phyloP scores from a whole-genome alignment of 2,329 filamentous ascomycete genomes.

The Sclerotinia glacialis region DNA sequence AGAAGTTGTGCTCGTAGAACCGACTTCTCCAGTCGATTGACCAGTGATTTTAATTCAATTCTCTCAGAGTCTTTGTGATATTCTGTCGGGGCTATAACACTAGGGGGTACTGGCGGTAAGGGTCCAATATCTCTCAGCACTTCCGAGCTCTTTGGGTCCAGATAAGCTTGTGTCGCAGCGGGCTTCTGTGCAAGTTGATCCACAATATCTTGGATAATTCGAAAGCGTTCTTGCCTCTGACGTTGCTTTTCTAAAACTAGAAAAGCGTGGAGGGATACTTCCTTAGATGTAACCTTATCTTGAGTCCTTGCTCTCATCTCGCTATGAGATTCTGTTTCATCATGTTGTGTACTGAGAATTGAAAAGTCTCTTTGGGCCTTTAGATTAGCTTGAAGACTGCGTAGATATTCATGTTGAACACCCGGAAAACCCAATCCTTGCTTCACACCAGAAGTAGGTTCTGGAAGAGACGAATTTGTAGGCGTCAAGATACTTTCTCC shows the following conservation, averaged over 20 bases:
- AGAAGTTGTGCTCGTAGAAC: slow-evolving; percentile 57
- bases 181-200: slow-evolving; percentile 52
- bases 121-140: slow-evolving; percentile 30
- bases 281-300: slow-evolving; percentile 23
- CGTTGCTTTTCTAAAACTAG: slow-evolving; percentile 51
- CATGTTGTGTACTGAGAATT: slow-evolving; percentile 30
- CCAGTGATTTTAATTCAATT: slow-evolving; percentile 47
- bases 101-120: slow-evolving; percentile 35
- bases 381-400: slow-evolving; percentile 52
- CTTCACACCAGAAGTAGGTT: slow-evolving; percentile 41
- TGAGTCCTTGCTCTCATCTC: slow-evolving; percentile 25
- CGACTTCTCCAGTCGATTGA: slow-evolving; percentile 55
- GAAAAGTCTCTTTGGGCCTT: slow-evolving; percentile 50
- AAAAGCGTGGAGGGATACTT: slow-evolving; percentile 48
- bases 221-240: slow-evolving; percentile 51
- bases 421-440: slow-evolving; percentile 44
- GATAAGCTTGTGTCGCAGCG: slow-evolving; percentile 49
- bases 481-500: slow-evolving; percentile 41
- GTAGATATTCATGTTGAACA: slow-evolving; percentile 54
- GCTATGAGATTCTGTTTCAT: slow-evolving; percentile 20
- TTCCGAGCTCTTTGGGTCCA: slow-evolving; percentile 40
- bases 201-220: slow-evolving; percentile 51
- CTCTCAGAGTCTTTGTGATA: slow-evolving; percentile 36
- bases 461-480: slow-evolving; percentile 48
- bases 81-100: slow-evolving; percentile 29